phyloP scores from a whole-genome alignment of 495 filamentous ascomycete species.

The Hypoxylon lienhwacheense region DNA sequence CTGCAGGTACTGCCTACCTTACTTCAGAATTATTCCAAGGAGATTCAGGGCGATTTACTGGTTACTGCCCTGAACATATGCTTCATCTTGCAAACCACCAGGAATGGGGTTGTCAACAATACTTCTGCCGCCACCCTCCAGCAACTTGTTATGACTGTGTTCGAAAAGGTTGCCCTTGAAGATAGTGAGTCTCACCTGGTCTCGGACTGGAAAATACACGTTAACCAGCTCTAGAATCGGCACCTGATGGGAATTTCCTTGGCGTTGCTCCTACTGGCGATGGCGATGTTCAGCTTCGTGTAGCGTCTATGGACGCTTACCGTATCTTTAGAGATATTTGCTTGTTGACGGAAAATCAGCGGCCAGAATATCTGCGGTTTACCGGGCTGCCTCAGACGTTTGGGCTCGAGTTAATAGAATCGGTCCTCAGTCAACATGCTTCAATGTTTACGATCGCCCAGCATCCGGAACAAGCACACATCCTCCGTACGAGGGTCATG shows the following conservation, averaged over 20 bases:
- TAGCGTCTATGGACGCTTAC: conserved; percentile 85
- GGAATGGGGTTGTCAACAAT: conserved; percentile 88
- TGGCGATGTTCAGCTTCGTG: conserved; percentile 63
- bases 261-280: conserved; percentile 66
- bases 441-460: conserved; percentile 63
- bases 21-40: conserved; percentile 84
- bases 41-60: conserved; percentile 78
- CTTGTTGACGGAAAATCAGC: conserved; percentile 79
- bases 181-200: conserved; percentile 59
- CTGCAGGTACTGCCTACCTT: conserved; percentile 90
- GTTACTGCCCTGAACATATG: conserved; percentile 84
- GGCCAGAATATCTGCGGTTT: conserved; percentile 75
- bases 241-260: conserved; percentile 53
- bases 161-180: conserved; percentile 85
- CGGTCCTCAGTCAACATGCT: conserved; percentile 80
- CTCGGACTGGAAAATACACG: neutral
- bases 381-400: conserved; percentile 76
- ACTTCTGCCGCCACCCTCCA: conserved; percentile 93
- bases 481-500: conserved; percentile 78
- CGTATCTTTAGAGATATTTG: conserved; percentile 88
- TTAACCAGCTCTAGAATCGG: conserved; percentile 40
- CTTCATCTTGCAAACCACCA: conserved; percentile 83
- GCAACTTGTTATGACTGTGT: conserved; percentile 87
- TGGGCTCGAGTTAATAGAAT: conserved; percentile 88
- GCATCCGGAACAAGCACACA: conserved; percentile 78